These are phyloP conservation scores for Hypholoma sublateritium DNA, from an alignment of 768 basidiomycete species.

Conservation along the genomic window DNA sequence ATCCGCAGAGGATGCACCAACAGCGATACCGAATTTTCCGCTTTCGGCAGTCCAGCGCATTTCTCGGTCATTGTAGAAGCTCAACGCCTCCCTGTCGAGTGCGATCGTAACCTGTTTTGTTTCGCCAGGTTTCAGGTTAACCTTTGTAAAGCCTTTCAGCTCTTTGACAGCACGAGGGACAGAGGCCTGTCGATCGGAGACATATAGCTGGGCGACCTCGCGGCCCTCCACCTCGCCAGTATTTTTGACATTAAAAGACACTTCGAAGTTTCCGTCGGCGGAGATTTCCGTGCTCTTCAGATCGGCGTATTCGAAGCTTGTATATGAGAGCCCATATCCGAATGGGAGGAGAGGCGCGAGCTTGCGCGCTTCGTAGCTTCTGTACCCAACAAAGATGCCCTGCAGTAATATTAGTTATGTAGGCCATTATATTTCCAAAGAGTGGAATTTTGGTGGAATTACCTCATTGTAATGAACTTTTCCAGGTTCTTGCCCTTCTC, in stretches of 20 bases:
- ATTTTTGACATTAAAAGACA: constrained; percentile 47
- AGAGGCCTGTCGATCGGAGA: constrained; percentile 39
- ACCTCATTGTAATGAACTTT: constrained; percentile 50
- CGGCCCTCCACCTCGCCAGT: constrained; percentile 41
- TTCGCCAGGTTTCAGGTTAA: constrained; percentile 44
- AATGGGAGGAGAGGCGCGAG: constrained; percentile 52
- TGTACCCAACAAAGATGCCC: constrained; percentile 55
- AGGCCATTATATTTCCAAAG: not conserved
- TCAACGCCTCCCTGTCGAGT: constrained; percentile 47
- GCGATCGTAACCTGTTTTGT: constrained; percentile 33
- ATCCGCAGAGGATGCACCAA: constrained; percentile 47
- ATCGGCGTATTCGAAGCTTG: constrained; percentile 51
- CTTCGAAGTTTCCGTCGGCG: constrained; percentile 31
- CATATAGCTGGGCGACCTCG: constrained; percentile 50
- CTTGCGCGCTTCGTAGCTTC: constrained; percentile 45
- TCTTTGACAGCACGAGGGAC: constrained; percentile 46
- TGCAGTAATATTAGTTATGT: constrained; percentile 11
- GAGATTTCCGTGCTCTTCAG: constrained; percentile 35
- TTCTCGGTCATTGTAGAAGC: constrained; percentile 47
- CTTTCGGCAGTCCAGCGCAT: constrained; percentile 47
- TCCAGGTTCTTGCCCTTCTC: constrained; percentile 41
- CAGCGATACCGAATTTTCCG: constrained; percentile 43
- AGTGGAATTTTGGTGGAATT: constrained; percentile 12
- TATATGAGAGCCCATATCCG: constrained; percentile 61
- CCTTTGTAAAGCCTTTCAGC: constrained; percentile 49